Base-by-base conservation (phyloP, 2,329 filamentous ascomycete species). In the Fusarium temperatum region DNA sequence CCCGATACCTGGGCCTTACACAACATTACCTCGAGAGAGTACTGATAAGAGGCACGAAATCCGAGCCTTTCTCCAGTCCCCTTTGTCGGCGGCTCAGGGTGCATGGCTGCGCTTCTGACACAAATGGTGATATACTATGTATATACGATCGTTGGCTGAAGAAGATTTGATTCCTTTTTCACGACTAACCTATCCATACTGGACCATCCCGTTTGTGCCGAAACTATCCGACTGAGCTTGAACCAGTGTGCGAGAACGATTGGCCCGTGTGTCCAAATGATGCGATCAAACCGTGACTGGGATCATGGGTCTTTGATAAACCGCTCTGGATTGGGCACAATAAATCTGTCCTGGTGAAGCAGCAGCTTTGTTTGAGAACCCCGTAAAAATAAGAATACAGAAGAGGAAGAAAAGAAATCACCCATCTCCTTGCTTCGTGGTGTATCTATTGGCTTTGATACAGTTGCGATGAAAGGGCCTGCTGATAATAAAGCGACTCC, bases 251-350 rank as follows among this genome's bases (percentile, higher is more conserved):
- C 55, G 62, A 68, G 73, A 78, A 78, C 77, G 75, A 78, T 74
- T 78, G 76, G 76, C 74, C 75, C 68, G 74, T 78, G 75, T 69
- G 67, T 65, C 69, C 70, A 66, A 66, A 77, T 75, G 68, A 77
- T 75, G 75, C 64, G 72, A 76, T 42, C 36, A 55, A 68, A 42
- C 55, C 60, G 44, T 62, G 55, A 32, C 72, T 48, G 42, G 67
- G 72, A 68, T 74, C 72, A 72, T 72, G 68, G 71, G 41, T 72
- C 54, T 65, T 59, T 36, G 50, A 48, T 47, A 35, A 69, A 57
- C 36, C 53, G 54, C 38, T 26, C 54, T 66, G 35, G 50, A 51
- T 35, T 59, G 39, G 48, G 53, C 26, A 39, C 58, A 38, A 51
- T 20, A 30, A 45, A 30, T 24, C 41, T 50, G 47, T 30, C 32